Evolutionary conservation across 2,329 filamentous ascomycete genomes (phyloP).

Genomic region (Akanthomyces dipterigenus): DNA sequence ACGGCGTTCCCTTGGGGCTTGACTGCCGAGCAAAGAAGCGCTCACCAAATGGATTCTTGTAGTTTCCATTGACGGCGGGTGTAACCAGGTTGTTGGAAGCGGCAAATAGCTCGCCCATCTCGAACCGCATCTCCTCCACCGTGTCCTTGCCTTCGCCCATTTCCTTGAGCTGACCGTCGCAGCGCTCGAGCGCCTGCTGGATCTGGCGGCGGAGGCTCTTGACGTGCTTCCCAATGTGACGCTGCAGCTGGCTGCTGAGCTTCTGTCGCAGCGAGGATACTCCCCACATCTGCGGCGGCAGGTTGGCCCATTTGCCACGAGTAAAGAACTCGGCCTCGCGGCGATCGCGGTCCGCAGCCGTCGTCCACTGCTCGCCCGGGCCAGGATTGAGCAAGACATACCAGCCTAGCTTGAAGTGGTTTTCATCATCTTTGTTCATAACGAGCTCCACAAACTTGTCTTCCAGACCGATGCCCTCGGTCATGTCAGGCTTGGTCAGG

Average conservation of each 20-base stretch:
- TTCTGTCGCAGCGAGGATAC: constrained; percentile 40
- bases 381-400: constrained; percentile 45
- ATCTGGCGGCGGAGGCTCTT: constrained; percentile 44
- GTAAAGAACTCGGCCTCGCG: constrained; percentile 43
- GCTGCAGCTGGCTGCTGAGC: constrained; percentile 43
- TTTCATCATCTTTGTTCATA: constrained; percentile 42
- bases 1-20: constrained; percentile 42
- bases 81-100: constrained; percentile 47
- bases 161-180: constrained; percentile 41
- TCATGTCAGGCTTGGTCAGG: constrained; percentile 47
- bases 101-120: constrained; percentile 47
- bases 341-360: constrained; percentile 33
- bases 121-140: constrained; percentile 45
- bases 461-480: constrained; percentile 45
- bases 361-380: constrained; percentile 38
- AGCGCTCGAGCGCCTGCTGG: constrained; percentile 41
- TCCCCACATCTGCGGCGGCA: constrained; percentile 43
- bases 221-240: constrained; percentile 46
- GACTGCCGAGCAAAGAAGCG: constrained; percentile 44
- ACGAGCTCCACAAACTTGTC: constrained; percentile 49
- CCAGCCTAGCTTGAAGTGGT: constrained; percentile 46
- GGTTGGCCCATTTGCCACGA: constrained; percentile 40
- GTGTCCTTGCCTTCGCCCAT: constrained; percentile 46
- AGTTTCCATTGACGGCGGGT: constrained; percentile 46
- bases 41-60: constrained; percentile 48